Evolutionary conservation across 1,139 yeast species (phyloP), one percentile per base, ranked within the genome.

Genomic region (Kurtzmaniella quercitrusa): DNA sequence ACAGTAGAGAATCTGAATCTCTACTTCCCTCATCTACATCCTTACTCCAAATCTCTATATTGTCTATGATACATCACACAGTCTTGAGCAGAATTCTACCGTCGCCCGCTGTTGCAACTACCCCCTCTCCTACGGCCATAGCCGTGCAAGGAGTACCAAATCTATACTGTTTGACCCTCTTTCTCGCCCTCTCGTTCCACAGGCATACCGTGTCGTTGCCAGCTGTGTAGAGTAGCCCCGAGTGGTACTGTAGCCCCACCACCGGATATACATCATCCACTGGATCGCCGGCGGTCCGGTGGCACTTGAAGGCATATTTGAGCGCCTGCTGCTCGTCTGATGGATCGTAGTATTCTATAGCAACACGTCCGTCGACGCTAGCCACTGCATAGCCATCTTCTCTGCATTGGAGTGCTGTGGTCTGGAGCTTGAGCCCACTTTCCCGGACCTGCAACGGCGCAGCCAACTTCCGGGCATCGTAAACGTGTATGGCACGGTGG

Each of bases 291-390:
- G 29, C 15, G 23, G 53, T 49, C 33, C 96, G 66, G 60, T 91
- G 97, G 52, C 96, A 86, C 55, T 89, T 82, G 70, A 90, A 91
- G 0, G 96, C 95, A 60, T 83, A 91, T 46, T 80, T 75, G 44
- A 71, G 63, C 12, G 53, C 52, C 49, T 80, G 83, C 0, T 62
- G 60, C 17, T 67, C 68, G 1, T 77, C 74, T 0, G 74, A 59
- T 2, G 77, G 70, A 45, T 83, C 79, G 47, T 82, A 79, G 56
- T 77, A 84, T 51, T 89, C 96, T 34, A 91, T 77, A 0, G 95
- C 85, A 0, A 88, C 93, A 39, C 96, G 69, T 0, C 97, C 97
- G 54, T 90, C 97, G 12, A 89, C 75, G 2, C 95, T 84, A n/a
- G 91, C 73, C 36, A 85, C 76, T 0, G 87, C 90, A 59, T 81